Evolutionary conservation across 441 rosid genomes (phyloP).

Genomic region (Populus hybrid): DNA sequence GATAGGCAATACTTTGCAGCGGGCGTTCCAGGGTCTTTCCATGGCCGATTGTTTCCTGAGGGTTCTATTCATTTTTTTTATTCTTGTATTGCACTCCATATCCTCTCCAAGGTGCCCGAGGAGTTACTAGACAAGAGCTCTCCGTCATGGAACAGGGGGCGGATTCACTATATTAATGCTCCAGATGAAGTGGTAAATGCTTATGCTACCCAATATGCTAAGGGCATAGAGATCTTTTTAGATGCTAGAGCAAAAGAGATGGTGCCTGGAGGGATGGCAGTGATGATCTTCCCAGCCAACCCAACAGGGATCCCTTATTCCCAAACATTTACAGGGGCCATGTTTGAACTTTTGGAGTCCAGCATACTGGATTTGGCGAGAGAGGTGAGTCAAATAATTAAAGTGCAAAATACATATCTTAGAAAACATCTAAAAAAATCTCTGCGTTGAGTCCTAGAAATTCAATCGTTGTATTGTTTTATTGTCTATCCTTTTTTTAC

Average conservation of each 20-base stretch:
- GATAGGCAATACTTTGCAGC: constrained; percentile 11
- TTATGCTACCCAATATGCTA: constrained; percentile 26
- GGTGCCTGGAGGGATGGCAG: constrained; percentile 35
- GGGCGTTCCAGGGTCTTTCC: constrained; percentile 22
- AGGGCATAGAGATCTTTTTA: constrained; percentile 29
- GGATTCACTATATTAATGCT: constrained; percentile 35
- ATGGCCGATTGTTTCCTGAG: constrained; percentile 17
- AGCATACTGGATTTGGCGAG: constrained; percentile 31
- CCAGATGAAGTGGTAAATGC: constrained; percentile 22
- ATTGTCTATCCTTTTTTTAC: too few relatives aligned
- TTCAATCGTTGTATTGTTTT: too few relatives aligned
- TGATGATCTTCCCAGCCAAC: constrained; percentile 17
- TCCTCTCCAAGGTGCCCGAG: constrained; percentile 17
- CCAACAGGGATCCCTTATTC: constrained; percentile 16
- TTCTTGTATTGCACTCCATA: constrained; percentile 19
- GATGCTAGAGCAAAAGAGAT: constrained; percentile 31
- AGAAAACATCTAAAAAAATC: too few relatives aligned
- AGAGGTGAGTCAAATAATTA: constrained; percentile 4
- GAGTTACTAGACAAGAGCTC: constrained; percentile 16
- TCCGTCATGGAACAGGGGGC: constrained; percentile 33
- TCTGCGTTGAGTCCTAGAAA: too few relatives aligned
- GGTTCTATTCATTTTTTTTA: constrained; percentile 17
- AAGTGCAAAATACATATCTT: too few relatives aligned
- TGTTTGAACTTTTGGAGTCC: constrained; percentile 21
- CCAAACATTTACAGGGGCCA: background rate